Conservation (phyloP, 495 filamentous ascomycete species). For the Hypoxylon trugodes region DNA sequence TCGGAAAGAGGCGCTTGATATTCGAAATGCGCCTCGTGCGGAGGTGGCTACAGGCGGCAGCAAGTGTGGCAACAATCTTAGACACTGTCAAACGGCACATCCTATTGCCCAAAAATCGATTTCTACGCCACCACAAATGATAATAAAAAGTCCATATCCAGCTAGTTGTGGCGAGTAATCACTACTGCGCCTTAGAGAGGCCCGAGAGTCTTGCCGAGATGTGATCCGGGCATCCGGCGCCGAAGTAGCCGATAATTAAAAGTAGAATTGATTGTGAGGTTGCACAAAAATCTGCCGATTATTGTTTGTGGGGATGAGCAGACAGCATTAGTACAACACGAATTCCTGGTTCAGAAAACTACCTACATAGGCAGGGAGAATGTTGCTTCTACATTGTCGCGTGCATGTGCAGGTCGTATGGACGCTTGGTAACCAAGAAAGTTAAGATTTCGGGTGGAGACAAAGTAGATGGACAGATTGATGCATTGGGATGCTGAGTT, state of each 20-base stretch:
- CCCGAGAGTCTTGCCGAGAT: not conserved
- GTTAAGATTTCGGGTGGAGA: conserved; percentile 1
- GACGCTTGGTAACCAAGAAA: not conserved
- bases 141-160: not conserved
- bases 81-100: not conserved
- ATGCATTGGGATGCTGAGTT: not conserved
- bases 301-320: no score
- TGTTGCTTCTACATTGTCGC: no score
- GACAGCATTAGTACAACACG: no score
- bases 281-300: no score
- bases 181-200: not conserved
- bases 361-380: no score
- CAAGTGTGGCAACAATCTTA: not conserved
- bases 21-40: no score
- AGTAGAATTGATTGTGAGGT: no score
- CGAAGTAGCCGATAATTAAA: no score
- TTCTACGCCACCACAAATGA: not conserved
- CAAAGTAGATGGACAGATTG: not conserved
- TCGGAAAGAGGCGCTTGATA: no score
- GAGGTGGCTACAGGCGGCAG: no score
- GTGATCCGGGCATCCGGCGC: not conserved
- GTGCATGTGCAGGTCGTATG: not conserved
- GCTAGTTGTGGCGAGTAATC: not conserved
- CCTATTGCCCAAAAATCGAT: not conserved
- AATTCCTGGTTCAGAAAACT: no score